Conservation (phyloP, 2,329 filamentous ascomycete species). For the Diaporthe citriasiana region DNA sequence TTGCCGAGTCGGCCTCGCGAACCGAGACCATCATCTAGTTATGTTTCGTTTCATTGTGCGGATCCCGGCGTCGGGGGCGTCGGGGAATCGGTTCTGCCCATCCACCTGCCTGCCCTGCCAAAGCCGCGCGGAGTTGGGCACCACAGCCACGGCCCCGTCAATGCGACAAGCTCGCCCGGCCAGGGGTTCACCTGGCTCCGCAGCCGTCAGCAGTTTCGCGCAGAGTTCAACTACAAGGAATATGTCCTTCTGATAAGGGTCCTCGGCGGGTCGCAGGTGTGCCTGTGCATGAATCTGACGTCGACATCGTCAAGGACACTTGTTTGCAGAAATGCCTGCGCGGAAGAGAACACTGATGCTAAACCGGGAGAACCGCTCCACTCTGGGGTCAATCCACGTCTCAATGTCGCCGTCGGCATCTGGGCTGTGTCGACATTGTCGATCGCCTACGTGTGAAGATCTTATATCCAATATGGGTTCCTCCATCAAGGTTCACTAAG, state of each 20-base stretch:
- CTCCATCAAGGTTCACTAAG: constrained; percentile 3
- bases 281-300: constrained; percentile 26
- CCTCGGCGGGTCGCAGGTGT: constrained; percentile 13
- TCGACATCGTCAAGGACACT: constrained; percentile 26
- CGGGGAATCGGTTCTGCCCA: not conserved
- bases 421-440: constrained; percentile 16
- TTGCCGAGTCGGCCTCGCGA: constrained; percentile 24
- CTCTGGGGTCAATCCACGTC: constrained; percentile 6
- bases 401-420: constrained; percentile 13
- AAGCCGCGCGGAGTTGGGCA: constrained; percentile 9
- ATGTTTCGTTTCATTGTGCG: constrained; percentile 26
- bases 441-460: not conserved
- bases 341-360: constrained; percentile 6
- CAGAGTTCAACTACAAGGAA: constrained; percentile 30
- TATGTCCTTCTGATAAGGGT: constrained; percentile 1
- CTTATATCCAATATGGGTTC: not conserved
- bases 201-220: constrained; percentile 10
- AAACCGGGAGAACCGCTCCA: constrained; percentile 2
- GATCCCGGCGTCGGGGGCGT: not conserved
- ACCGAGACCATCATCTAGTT: not conserved
- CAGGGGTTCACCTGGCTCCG: constrained; percentile 18
- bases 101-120: constrained; percentile 2
- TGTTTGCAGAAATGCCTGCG: not conserved
- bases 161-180: constrained; percentile 7
- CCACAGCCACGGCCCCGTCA: constrained; percentile 32